Conservation (phyloP, 2,329 filamentous ascomycete species). For the Diplodia scrobiculata region DNA sequence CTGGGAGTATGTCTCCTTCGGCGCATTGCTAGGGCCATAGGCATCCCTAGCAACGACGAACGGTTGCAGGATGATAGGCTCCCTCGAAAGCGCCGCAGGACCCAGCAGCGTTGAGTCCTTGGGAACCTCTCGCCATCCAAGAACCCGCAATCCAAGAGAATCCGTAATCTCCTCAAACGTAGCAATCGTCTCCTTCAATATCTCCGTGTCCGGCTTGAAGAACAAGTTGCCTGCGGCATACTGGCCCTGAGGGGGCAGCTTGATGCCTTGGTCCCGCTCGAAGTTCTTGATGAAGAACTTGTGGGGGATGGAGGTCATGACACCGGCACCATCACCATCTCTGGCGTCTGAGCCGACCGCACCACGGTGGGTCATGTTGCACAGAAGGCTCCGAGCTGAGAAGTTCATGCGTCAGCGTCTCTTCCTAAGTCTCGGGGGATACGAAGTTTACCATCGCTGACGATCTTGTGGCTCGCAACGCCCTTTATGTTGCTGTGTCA, state of each 20-base stretch:
- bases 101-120: conserved; percentile 91
- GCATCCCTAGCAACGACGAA: conserved; percentile 86
- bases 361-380: conserved; percentile 99
- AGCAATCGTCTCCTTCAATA: conserved; percentile 83
- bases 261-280: conserved; percentile 82
- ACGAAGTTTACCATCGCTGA: conserved; percentile 77
- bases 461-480: conserved; percentile 94
- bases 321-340: conserved; percentile 96
- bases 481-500: conserved; percentile 88
- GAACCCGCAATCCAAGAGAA: conserved; percentile 80
- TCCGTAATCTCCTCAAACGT: conserved; percentile 94
- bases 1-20: conserved; percentile 74
- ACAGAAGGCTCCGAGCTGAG: conserved; percentile 84
- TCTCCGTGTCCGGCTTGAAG: conserved; percentile 94
- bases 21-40: conserved; percentile 79
- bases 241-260: conserved; percentile 83
- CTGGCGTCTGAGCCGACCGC: conserved; percentile 96
- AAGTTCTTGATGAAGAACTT: conserved; percentile 99
- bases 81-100: conserved; percentile 86
- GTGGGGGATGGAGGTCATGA: conserved; percentile 99
- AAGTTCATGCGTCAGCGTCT: conserved; percentile 26
- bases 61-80: conserved; percentile 92
- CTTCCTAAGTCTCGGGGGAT: neutral
- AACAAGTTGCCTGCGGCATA: conserved; percentile 98
- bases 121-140: conserved; percentile 96